Evolutionary conservation across 2,329 filamentous ascomycete species (phyloP), one percentile per base, ranked within the genome.

Genomic region (Pyrenochaeta sp.): DNA sequence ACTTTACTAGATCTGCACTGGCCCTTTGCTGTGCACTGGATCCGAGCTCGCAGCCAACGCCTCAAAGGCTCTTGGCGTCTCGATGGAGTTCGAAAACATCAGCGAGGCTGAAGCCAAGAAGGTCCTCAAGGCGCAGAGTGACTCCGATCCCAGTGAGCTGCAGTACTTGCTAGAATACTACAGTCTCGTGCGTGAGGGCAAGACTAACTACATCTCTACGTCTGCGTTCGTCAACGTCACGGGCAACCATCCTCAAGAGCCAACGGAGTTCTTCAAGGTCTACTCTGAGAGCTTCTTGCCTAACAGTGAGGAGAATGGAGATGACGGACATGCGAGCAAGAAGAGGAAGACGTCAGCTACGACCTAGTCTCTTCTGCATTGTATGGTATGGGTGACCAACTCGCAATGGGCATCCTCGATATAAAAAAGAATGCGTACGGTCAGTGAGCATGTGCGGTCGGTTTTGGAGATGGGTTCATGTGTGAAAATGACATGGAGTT

Each of bases 121-220:
- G 50, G 70, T 80, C 27, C 73, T 83, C 15, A 67, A 74, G 6
- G 62, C 72, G 2, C 79, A 82, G 56, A 70, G 75, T 7, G 72
- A 70, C 5, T 66, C 64, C 34, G 74, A 79, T 53, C 64, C 71
- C 3, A 77, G 79, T 0, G 82, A 85, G 69, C 74, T 79, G 52
- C 64, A 83, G 65, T 83, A 82, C 61, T 64, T 85, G 5, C 77
- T 85, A 5, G 82, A 85, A 61, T 85, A 84, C 69, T 85, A 84
- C 71, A 81, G 80, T 43, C 73, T 85, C 8, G 82, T 85, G 9
- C 77, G 81, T 45, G 82, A 84, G 62, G 83, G 83, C 19, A 85
- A 84, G 75, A 83, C 82, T 0, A 85, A 84, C 68, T 85, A 84
- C 67, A 81, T 85, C 61, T 74, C 82, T 1, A 85, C 83, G 0